These are phyloP conservation scores for Fusarium nelsonii DNA, from an alignment of 2,329 filamentous ascomycete species.

Conservation along the genomic window DNA sequence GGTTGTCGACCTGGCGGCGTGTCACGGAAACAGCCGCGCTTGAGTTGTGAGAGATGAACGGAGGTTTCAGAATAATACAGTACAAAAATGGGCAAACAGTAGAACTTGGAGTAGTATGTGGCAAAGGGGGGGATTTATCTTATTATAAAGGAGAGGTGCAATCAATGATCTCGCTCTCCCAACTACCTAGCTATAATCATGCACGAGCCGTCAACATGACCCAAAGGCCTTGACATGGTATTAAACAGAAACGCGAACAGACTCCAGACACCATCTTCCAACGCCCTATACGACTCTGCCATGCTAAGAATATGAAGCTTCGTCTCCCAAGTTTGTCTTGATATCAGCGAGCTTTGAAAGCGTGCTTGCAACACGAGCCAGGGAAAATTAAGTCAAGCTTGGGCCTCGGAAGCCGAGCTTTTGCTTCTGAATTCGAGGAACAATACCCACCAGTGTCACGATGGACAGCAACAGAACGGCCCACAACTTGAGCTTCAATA, in stretches of 20 bases:
- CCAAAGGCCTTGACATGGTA: background rate
- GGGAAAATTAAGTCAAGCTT: conserved; percentile 18
- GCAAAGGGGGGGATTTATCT: background rate
- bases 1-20: no score
- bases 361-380: background rate
- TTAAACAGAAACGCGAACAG: background rate
- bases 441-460: conserved; percentile 77
- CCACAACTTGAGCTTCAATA: conserved; percentile 82
- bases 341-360: background rate
- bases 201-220: background rate
- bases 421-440: conserved; percentile 82
- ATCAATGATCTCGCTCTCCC: background rate
- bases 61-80: no score
- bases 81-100: no score
- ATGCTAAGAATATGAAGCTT: background rate
- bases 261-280: conserved; percentile 3
- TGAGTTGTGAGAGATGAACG: no score
- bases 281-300: background rate
- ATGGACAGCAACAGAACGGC: conserved; percentile 74
- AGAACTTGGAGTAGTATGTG: no score
- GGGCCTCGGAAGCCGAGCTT: conserved; percentile 73
- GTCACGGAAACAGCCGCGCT: no score
- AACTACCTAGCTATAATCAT: background rate
- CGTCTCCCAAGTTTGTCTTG: background rate
- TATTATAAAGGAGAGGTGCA: background rate